These are phyloP conservation scores for Cornus kousa DNA, from an alignment of 148 eudicot genomes.

Conservation along the genomic window DNA sequence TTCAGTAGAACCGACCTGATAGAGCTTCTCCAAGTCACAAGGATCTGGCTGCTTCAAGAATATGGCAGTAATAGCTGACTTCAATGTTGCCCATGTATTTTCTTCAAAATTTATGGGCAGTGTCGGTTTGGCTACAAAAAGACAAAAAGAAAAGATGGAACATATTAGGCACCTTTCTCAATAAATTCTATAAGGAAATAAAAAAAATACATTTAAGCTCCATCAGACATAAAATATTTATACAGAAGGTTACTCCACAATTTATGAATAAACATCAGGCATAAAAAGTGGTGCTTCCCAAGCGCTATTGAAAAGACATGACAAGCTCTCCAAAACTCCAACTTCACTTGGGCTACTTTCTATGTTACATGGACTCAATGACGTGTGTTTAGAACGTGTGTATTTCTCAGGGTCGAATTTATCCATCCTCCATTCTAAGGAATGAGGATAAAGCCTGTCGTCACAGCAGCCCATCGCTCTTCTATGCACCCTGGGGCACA, in stretches of 20 bases:
- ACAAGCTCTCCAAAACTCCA: neutral
- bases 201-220: neutral
- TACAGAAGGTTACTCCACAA: neutral
- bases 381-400: neutral
- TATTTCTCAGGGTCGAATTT: neutral
- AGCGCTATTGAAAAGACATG: neutral
- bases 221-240: too few relatives aligned
- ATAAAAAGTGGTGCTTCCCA: neutral
- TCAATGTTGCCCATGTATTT: conserved; percentile 84
- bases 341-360: neutral
- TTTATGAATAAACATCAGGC: neutral
- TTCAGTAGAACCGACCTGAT: conserved; percentile 47
- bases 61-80: conserved; percentile 88
- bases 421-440: neutral
- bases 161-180: conserved; percentile 4
- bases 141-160: conserved; percentile 7
- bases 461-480: neutral
- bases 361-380: neutral
- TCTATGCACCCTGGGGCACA: neutral
- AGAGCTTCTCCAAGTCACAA: conserved; percentile 91
- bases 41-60: conserved; percentile 87
- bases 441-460: neutral
- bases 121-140: conserved; percentile 72
- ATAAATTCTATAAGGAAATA: neutral
- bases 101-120: conserved; percentile 85